These are phyloP conservation scores for Ceratobasidium sp. DNA, from an alignment of 1,284 basidiomycete species.

Conservation along the genomic window DNA sequence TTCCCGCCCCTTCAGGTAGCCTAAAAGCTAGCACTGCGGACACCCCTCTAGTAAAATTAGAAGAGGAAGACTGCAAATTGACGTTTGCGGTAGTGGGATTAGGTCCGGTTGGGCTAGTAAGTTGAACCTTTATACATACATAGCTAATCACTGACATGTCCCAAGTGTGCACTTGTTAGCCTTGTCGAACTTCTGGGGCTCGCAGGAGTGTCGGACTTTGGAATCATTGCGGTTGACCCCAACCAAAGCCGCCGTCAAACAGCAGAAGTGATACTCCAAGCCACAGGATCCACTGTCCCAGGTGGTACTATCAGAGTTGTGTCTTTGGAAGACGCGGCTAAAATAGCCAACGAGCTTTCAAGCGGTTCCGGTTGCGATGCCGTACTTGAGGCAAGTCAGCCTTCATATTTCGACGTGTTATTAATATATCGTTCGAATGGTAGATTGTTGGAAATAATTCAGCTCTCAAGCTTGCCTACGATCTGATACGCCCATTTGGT, in stretches of 20 bases:
- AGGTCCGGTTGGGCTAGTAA: conserved; percentile 79
- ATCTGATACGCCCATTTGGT: conserved; percentile 85
- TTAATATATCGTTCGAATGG: conserved; percentile 51
- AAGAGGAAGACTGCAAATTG: conserved; percentile 64
- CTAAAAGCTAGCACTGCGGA: conserved; percentile 6
- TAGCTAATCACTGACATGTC: conserved; percentile 35
- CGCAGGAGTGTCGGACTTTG: conserved; percentile 63
- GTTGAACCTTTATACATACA: conserved; percentile 50
- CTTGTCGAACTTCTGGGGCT: conserved; percentile 71
- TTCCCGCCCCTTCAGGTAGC: neutral
- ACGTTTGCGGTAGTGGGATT: conserved; percentile 78
- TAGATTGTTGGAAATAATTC: conserved; percentile 85
- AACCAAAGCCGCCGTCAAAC: conserved; percentile 62
- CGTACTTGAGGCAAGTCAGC: conserved; percentile 71
- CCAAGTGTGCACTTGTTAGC: conserved; percentile 71
- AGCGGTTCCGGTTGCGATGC: conserved; percentile 71
- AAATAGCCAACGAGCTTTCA: conserved; percentile 67
- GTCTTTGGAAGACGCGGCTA: conserved; percentile 68
- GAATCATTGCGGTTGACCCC: conserved; percentile 75
- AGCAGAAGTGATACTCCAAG: conserved; percentile 46
- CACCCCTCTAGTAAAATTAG: neutral
- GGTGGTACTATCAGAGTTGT: conserved; percentile 59
- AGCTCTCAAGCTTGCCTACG: conserved; percentile 80
- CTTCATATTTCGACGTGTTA: neutral
- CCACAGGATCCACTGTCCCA: neutral